Evolutionary conservation across 2,329 filamentous ascomycete genomes (phyloP).

Genomic region (Aspergillus sp.): DNA sequence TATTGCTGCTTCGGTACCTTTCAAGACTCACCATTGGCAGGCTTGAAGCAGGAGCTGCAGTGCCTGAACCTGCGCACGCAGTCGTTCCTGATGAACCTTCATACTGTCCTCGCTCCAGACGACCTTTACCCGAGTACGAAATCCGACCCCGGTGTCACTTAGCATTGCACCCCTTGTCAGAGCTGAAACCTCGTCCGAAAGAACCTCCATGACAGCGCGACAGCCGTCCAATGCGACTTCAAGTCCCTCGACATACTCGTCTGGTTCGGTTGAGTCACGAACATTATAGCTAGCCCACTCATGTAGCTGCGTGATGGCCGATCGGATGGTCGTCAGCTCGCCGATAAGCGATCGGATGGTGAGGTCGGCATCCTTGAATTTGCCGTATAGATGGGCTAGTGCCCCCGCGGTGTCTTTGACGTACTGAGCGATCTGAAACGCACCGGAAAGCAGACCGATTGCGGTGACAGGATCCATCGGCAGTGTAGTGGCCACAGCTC

Average conservation of each 20-base stretch:
- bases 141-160: slow-evolving; percentile 23
- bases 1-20: not conserved
- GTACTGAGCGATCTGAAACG: slow-evolving; percentile 36
- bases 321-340: slow-evolving; percentile 39
- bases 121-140: slow-evolving; percentile 30
- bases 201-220: slow-evolving; percentile 37
- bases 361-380: slow-evolving; percentile 40
- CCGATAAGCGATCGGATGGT: slow-evolving; percentile 40
- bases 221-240: slow-evolving; percentile 40
- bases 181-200: slow-evolving; percentile 36
- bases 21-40: slow-evolving; percentile 38
- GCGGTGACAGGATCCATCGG: slow-evolving; percentile 39
- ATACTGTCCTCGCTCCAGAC: slow-evolving; percentile 43
- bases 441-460: slow-evolving; percentile 37
- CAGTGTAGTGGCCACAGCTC: not conserved
- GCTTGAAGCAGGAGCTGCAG: slow-evolving; percentile 42
- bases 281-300: slow-evolving; percentile 35
- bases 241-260: slow-evolving; percentile 32
- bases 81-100: slow-evolving; percentile 36
- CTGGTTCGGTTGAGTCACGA: slow-evolving; percentile 25
- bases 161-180: slow-evolving; percentile 28
- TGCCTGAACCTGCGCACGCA: slow-evolving; percentile 41
- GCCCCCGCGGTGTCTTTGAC: slow-evolving; percentile 36
- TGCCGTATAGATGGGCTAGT: slow-evolving; percentile 35
- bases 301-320: slow-evolving; percentile 39